These are phyloP conservation scores for Sporothrix euskadiensis DNA, from an alignment of 2,329 filamentous ascomycete species.

Conservation along the genomic window DNA sequence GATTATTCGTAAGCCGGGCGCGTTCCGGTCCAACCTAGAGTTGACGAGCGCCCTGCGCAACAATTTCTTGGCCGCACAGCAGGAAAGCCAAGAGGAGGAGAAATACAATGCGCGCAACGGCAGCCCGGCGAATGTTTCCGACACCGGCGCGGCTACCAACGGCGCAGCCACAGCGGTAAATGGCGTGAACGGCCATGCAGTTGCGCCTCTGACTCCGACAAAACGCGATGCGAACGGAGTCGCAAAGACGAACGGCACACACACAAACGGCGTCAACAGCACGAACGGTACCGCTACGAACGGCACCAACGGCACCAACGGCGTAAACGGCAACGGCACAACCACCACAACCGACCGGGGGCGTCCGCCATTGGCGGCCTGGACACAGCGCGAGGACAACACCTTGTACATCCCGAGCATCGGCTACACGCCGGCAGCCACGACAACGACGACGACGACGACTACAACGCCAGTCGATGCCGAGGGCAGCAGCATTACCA, in stretches of 20 bases:
- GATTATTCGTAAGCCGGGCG: conserved; percentile 75
- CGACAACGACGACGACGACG: neutral
- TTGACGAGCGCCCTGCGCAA: conserved; percentile 83
- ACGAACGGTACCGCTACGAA: neutral
- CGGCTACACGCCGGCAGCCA: conserved; percentile 56
- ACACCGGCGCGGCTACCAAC: conserved; percentile 28
- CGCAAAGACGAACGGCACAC: neutral
- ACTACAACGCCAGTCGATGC: neutral
- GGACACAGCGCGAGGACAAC: conserved; percentile 66
- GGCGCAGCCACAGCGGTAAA: neutral
- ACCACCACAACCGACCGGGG: conserved; percentile 32
- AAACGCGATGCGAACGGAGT: neutral
- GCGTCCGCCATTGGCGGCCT: conserved; percentile 48
- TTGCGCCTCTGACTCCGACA: neutral
- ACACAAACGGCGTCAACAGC: neutral
- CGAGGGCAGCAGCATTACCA: conserved; percentile 15
- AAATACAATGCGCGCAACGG: conserved; percentile 30
- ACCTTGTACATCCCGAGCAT: conserved; percentile 76
- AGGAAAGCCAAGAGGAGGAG: conserved; percentile 50
- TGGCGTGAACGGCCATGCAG: neutral
- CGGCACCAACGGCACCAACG: neutral
- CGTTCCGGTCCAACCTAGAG: conserved; percentile 87
- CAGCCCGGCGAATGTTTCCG: conserved; percentile 17
- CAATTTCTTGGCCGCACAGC: conserved; percentile 75
- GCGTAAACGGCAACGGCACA: conserved; percentile 1